A percentile compares a stretch with the other conserved stretches of the same genome.
phyloP scores from a whole-genome alignment of 805 yeast species.

The Diddensiella caesifluorescens region DNA sequence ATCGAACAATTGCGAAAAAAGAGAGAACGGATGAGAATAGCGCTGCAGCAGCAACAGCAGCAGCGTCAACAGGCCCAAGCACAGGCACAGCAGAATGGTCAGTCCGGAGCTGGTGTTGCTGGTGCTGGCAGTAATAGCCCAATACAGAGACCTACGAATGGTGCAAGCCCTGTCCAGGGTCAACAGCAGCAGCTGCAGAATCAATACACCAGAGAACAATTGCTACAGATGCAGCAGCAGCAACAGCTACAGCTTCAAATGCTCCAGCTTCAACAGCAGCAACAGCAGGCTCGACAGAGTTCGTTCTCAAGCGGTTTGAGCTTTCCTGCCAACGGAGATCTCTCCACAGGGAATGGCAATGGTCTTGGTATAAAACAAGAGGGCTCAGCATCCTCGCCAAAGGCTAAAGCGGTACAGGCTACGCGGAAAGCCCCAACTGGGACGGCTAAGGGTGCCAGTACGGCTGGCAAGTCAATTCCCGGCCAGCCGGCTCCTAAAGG shows the following conservation, averaged over 20 bases:
- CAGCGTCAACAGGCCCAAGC: conserved; percentile 20
- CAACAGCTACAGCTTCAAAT: conserved; percentile 23
- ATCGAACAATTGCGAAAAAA: conserved; percentile 80
- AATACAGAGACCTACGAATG: no score
- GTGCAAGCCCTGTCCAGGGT: conserved; percentile 23
- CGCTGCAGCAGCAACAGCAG: conserved; percentile 21
- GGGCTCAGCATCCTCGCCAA: conserved; percentile 3
- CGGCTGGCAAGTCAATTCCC: conserved; percentile 6
- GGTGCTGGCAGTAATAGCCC: conserved; percentile 2
- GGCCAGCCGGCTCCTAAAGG: conserved; percentile 10
- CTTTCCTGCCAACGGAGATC: background rate
- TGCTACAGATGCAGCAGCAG: conserved; percentile 10
- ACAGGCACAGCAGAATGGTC: conserved; percentile 17
- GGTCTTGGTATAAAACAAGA: background rate
- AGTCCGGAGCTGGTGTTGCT: background rate
- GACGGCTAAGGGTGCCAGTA: conserved; percentile 1
- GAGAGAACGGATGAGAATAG: conserved; percentile 47
- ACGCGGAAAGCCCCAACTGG: background rate
- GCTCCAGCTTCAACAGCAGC: conserved; percentile 29
- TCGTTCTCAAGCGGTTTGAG: background rate
- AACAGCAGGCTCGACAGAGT: conserved; percentile 3
- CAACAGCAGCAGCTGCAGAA: conserved; percentile 15
- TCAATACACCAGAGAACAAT: conserved; percentile 11
- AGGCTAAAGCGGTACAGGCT: conserved; percentile 5
- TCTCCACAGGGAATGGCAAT: conserved; percentile 4